Conservation (phyloP, 345 rosid genomes). For the Erucastrum elatum region DNA sequence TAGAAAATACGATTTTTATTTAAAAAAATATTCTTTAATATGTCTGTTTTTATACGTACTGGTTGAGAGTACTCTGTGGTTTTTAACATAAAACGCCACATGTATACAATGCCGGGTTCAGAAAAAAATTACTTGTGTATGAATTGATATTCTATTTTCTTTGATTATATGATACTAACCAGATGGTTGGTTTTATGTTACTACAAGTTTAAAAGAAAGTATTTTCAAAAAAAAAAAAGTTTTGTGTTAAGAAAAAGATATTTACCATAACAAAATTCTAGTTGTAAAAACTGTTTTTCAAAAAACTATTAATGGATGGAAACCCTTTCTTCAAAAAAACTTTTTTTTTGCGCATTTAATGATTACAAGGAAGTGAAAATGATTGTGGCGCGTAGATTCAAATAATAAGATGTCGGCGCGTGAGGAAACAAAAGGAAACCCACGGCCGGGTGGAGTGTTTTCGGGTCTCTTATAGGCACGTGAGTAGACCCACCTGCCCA, state of each 20-base stretch:
- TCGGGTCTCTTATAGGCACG: slow-evolving; percentile 38
- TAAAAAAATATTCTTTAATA: neutral
- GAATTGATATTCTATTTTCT: no score
- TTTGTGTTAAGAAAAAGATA: neutral
- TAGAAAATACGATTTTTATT: slow-evolving; percentile 21
- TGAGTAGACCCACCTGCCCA: slow-evolving; percentile 40
- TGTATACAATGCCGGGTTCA: neutral
- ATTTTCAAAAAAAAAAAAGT: no score
- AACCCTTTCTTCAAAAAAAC: no score
- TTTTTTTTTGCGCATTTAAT: neutral
- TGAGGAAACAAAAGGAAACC: slow-evolving; percentile 33
- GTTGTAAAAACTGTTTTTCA: neutral
- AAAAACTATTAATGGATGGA: no score
- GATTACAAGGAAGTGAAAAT: slow-evolving; percentile 19
- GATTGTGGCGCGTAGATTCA: slow-evolving; percentile 23
- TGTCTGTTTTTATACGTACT: neutral
- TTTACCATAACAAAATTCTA: neutral
- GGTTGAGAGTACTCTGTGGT: neutral
- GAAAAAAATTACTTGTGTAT: no score
- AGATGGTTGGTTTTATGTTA: neutral
- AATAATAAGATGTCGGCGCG: slow-evolving; percentile 38
- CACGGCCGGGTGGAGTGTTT: slow-evolving; percentile 43
- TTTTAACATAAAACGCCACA: neutral
- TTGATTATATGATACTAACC: no score
- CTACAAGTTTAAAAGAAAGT: neutral